Conservation (phyloP, 2,329 filamentous ascomycete genomes). For the Pseudogymnoascus sp. region DNA sequence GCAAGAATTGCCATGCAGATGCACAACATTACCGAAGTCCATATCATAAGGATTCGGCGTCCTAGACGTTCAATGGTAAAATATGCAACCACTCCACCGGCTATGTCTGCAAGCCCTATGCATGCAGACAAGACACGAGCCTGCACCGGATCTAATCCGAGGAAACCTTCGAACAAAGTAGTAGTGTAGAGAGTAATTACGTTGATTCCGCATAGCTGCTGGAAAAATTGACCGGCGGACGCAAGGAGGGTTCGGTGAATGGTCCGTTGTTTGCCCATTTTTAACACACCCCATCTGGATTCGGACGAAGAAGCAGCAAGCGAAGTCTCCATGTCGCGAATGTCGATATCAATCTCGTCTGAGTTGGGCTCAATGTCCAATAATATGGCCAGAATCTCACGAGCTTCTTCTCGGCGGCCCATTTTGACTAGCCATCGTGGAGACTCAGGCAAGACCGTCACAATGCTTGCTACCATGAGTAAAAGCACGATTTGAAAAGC, state of each 20-base stretch:
- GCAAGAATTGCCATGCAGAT: slow-evolving; percentile 55
- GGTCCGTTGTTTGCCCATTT: background rate
- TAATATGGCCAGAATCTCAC: background rate
- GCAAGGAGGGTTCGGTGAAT: slow-evolving; percentile 4
- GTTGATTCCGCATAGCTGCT: slow-evolving; percentile 41
- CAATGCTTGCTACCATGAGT: slow-evolving; percentile 38
- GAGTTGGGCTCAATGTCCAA: slow-evolving; percentile 4
- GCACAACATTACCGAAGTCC: slow-evolving; percentile 33
- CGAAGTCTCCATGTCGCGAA: background rate
- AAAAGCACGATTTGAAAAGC: slow-evolving; percentile 50
- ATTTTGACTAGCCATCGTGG: slow-evolving; percentile 11
- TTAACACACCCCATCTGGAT: background rate
- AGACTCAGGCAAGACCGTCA: slow-evolving; percentile 7
- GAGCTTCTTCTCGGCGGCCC: slow-evolving; percentile 6
- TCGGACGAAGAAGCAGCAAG: background rate
- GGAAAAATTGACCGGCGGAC: slow-evolving; percentile 29
- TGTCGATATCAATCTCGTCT: slow-evolving; percentile 8
- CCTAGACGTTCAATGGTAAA: slow-evolving; percentile 12
- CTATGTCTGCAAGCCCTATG: slow-evolving; percentile 49
- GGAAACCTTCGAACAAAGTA: slow-evolving; percentile 3
- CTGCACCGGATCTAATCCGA: background rate
- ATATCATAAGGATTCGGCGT: slow-evolving; percentile 9
- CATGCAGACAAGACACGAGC: slow-evolving; percentile 1
- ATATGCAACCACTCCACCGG: slow-evolving; percentile 32
- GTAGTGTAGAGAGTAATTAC: slow-evolving; percentile 9